Evolutionary conservation across 2,329 filamentous ascomycete species (phyloP).

Genomic region (Verticillium klebahnii): DNA sequence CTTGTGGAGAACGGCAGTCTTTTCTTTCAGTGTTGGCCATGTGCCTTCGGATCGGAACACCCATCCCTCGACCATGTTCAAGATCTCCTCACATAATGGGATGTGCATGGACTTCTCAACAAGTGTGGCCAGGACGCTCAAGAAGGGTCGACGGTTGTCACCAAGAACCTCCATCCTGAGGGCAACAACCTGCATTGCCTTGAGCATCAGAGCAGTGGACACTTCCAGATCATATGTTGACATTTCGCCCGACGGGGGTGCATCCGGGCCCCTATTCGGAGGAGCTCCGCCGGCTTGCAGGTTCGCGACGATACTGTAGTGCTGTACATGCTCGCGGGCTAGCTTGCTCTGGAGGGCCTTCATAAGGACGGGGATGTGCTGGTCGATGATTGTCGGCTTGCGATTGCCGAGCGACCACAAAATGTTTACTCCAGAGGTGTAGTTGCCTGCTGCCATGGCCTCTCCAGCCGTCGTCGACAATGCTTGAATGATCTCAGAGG

Average conservation of each 20-base stretch:
- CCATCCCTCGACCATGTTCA: conserved; percentile 93
- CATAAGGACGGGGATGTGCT: conserved; percentile 84
- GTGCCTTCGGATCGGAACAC: conserved; percentile 93
- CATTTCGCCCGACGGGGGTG: conserved; percentile 51
- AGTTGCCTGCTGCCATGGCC: conserved; percentile 73
- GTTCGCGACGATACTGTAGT: conserved; percentile 56
- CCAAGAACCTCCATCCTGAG: conserved; percentile 88
- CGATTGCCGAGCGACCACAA: conserved; percentile 86
- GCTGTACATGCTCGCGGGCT: conserved; percentile 86
- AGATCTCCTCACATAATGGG: conserved; percentile 82
- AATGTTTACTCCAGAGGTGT: conserved; percentile 86
- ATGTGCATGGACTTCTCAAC: conserved; percentile 93
- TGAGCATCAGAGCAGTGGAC: conserved; percentile 88
- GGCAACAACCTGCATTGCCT: conserved; percentile 89
- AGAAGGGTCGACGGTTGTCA: conserved; percentile 85
- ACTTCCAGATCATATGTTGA: conserved; percentile 77
- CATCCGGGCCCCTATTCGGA: conserved; percentile 42
- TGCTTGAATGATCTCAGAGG: conserved; percentile 82
- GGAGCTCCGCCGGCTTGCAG: conserved; percentile 39
- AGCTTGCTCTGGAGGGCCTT: conserved; percentile 90
- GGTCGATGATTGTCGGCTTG: conserved; percentile 81
- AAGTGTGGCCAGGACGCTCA: conserved; percentile 89
- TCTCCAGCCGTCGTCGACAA: conserved; percentile 85
- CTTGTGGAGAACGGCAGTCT: conserved; percentile 97
- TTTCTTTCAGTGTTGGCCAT: conserved; percentile 96